phyloP scores from a whole-genome alignment of 2,329 filamentous ascomycete species.

The Sclerotinia trifoliorum region DNA sequence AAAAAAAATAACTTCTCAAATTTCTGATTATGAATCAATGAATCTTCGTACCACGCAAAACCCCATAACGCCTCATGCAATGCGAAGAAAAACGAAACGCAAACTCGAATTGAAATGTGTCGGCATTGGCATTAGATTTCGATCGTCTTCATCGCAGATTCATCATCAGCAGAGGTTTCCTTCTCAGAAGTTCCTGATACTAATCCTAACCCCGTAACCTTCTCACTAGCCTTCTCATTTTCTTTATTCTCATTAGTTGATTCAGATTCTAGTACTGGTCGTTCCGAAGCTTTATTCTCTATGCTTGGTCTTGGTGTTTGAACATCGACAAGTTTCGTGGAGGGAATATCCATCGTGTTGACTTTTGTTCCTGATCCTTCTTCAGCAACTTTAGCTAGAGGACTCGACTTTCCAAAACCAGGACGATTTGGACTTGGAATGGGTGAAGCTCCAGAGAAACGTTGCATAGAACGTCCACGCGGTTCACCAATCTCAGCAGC shows the following conservation, averaged over 20 bases:
- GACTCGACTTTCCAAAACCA: slow-evolving; percentile 66
- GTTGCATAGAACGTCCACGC: slow-evolving; percentile 70
- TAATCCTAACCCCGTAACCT: slow-evolving; percentile 26
- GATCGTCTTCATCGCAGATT: slow-evolving; percentile 41
- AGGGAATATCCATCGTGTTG: slow-evolving; percentile 31
- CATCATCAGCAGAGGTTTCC: slow-evolving; percentile 39
- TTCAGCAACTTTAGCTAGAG: slow-evolving; percentile 72
- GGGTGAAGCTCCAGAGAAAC: slow-evolving; percentile 63
- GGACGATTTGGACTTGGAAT: slow-evolving; percentile 64
- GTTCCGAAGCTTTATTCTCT: slow-evolving; percentile 36
- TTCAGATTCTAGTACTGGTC: slow-evolving; percentile 34
- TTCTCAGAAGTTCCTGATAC: slow-evolving; percentile 34
- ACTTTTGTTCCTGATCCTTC: slow-evolving; percentile 47
- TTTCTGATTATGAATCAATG: slow-evolving; percentile 17
- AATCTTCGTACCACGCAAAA: slow-evolving; percentile 7
- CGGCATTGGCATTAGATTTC: slow-evolving; percentile 36
- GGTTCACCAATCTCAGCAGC: slow-evolving; percentile 58
- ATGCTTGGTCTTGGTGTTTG: slow-evolving; percentile 39
- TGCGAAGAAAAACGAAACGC: slow-evolving; percentile 17
- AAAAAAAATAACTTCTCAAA: background rate
- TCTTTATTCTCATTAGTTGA: slow-evolving; percentile 37
- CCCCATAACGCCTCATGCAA: slow-evolving; percentile 20
- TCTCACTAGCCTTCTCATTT: slow-evolving; percentile 31
- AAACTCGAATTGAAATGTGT: slow-evolving; percentile 14
- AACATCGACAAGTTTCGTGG: slow-evolving; percentile 40